Percentiles rank a stretch among this genome's conserved stretches.
phyloP scores from a whole-genome alignment of 1,284 basidiomycete genomes.

The Malassezia sympodialis region DNA sequence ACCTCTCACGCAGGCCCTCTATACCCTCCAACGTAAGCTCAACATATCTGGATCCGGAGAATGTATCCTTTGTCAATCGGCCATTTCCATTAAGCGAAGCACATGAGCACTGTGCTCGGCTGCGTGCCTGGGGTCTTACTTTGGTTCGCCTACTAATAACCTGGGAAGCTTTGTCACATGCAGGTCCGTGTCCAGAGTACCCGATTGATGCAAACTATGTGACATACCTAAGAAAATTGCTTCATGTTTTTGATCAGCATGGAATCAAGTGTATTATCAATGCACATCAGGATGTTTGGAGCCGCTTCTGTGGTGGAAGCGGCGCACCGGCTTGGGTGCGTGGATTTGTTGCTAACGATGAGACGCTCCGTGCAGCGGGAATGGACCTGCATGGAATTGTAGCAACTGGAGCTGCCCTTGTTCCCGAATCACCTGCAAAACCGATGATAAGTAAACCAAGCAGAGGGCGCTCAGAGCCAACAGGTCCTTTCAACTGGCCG shows the following conservation, averaged over 20 bases:
- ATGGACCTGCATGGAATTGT: conserved; percentile 26
- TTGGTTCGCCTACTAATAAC: conserved; percentile 63
- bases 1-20: conserved; percentile 7
- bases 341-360: not conserved
- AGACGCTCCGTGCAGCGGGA: conserved; percentile 37
- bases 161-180: conserved; percentile 92
- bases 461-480: conserved; percentile 20
- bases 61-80: conserved; percentile 12
- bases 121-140: conserved; percentile 48
- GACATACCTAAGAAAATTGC: conserved; percentile 62
- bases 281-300: conserved; percentile 65
- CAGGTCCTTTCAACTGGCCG: conserved; percentile 44
- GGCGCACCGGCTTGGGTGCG: conserved; percentile 57
- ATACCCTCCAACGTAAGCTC: conserved; percentile 4
- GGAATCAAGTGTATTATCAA: conserved; percentile 70
- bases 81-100: conserved; percentile 19
- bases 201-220: conserved; percentile 75
- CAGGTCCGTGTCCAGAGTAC: conserved; percentile 48
- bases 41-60: conserved; percentile 27
- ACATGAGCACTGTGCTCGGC: conserved; percentile 37
- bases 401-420: conserved; percentile 36
- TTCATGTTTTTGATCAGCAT: conserved; percentile 67
- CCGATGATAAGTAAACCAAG: conserved; percentile 3
- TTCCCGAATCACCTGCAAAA: conserved; percentile 21
- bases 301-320: conserved; percentile 74